These are phyloP conservation scores for Trametopsis cervina DNA, from an alignment of 768 basidiomycete species.

Conservation along the genomic window DNA sequence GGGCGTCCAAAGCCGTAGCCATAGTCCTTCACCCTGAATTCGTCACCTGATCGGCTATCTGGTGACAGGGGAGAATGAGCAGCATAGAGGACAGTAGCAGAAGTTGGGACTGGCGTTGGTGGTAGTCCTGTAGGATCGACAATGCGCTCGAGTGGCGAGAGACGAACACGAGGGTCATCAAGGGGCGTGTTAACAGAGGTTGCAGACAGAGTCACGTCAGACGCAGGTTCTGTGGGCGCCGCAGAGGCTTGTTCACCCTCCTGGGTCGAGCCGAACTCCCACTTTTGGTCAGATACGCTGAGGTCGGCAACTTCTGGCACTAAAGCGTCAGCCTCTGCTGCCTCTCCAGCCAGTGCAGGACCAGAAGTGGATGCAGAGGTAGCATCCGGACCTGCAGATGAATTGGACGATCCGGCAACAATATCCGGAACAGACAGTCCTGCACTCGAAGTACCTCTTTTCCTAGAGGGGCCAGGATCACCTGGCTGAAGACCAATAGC, in stretches of 20 bases:
- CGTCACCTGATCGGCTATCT: not conserved
- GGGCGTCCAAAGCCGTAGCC: slow-evolving; percentile 4
- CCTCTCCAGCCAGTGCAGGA: no score
- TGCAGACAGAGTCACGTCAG: not conserved
- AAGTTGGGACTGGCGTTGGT: slow-evolving; percentile 4
- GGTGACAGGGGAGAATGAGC: not conserved
- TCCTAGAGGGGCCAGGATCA: not conserved
- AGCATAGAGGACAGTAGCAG: slow-evolving; percentile 2
- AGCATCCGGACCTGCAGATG: no score
- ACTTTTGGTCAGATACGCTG: slow-evolving; percentile 27
- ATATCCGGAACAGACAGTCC: no score
- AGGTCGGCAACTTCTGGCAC: no score
- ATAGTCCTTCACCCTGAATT: slow-evolving; percentile 3
- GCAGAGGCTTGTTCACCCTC: slow-evolving; percentile 2
- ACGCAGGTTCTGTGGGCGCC: not conserved
- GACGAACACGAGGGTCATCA: slow-evolving; percentile 4
- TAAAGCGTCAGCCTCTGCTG: no score
- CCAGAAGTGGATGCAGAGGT: no score
- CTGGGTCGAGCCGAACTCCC: slow-evolving; percentile 52
- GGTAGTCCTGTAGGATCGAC: slow-evolving; percentile 3
- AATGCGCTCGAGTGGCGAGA: not conserved
- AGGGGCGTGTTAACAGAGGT: not conserved
- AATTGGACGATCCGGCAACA: no score
- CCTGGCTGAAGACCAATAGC: not conserved
- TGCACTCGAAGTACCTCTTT: no score